Evolutionary conservation across 345 rosid genomes (phyloP).

Genomic region (Mercurialis annua): DNA sequence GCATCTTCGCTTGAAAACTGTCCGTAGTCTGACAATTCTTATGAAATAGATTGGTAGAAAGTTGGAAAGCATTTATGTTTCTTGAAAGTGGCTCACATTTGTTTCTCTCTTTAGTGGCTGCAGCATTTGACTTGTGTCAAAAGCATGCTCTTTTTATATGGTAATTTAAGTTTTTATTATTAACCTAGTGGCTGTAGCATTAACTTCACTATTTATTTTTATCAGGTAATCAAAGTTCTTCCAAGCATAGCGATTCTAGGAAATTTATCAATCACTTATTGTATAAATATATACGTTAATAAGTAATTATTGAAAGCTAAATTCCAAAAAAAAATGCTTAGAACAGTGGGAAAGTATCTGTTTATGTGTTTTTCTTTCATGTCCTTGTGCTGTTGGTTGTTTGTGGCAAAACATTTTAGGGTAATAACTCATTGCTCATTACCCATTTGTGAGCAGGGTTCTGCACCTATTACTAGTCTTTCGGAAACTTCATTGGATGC

Average conservation of each 20-base stretch:
- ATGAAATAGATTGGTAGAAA: not conserved
- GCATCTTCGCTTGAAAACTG: no score
- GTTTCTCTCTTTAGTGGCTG: not conserved
- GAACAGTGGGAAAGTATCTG: not conserved
- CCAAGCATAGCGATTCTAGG: not conserved
- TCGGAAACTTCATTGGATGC: conserved; percentile 86
- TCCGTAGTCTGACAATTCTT: not conserved
- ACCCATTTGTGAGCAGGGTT: conserved; percentile 46
- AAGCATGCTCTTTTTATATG: not conserved
- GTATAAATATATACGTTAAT: not conserved
- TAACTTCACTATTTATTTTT: not conserved
- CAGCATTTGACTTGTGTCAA: not conserved
- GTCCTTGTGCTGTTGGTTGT: not conserved
- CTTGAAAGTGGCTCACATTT: not conserved
- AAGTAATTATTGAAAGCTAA: not conserved
- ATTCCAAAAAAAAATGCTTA: not conserved
- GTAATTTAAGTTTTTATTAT: not conserved
- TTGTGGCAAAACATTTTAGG: not conserved
- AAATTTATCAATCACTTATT: not conserved
- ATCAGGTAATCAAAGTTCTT: not conserved
- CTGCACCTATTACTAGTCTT: conserved; percentile 76
- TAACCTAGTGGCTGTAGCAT: not conserved
- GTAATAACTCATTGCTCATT: not conserved
- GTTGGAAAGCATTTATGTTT: not conserved
- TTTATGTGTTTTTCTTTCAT: not conserved